Evolutionary conservation across 2,329 filamentous ascomycete genomes (phyloP).

Genomic region (Pseudocercospora fuligena): DNA sequence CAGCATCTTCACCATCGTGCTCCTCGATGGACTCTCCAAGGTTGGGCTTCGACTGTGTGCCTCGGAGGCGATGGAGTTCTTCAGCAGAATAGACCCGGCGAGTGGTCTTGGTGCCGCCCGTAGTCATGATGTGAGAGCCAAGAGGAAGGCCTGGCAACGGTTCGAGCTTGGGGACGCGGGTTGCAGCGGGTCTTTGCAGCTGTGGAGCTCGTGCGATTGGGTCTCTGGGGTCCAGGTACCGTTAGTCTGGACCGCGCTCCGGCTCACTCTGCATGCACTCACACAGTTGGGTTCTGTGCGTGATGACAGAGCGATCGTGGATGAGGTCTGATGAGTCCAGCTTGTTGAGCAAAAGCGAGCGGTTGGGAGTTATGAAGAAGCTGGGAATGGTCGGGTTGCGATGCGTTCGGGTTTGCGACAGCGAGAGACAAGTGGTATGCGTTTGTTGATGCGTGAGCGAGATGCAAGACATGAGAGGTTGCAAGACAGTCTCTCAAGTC

Average conservation of each 20-base stretch:
- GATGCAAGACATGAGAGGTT: conserved; percentile 5
- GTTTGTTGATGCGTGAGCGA: conserved; percentile 22
- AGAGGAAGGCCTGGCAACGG: background rate
- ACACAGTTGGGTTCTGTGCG: background rate
- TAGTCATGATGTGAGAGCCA: conserved; percentile 18
- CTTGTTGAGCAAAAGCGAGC: conserved; percentile 21
- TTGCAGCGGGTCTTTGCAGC: background rate
- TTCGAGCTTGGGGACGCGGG: background rate
- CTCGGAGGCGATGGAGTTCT: conserved; percentile 42
- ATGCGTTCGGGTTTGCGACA: conserved; percentile 32
- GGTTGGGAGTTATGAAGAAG: conserved; percentile 39
- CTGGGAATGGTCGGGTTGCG: conserved; percentile 41
- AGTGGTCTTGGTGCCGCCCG: conserved; percentile 27
- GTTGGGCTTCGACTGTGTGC: conserved; percentile 41
- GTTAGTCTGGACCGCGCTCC: background rate
- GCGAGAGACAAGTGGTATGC: conserved; percentile 30
- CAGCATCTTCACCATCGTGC: conserved; percentile 43
- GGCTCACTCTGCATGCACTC: conserved; percentile 1
- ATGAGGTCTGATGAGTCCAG: background rate
- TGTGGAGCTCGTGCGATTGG: background rate
- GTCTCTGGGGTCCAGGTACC: background rate
- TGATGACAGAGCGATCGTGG: background rate
- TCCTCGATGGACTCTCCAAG: conserved; percentile 43
- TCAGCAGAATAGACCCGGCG: conserved; percentile 46
- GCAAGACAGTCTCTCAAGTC: conserved; percentile 11